phyloP scores from a whole-genome alignment of 1,284 basidiomycete genomes.

The Cryptococcus floricola region DNA sequence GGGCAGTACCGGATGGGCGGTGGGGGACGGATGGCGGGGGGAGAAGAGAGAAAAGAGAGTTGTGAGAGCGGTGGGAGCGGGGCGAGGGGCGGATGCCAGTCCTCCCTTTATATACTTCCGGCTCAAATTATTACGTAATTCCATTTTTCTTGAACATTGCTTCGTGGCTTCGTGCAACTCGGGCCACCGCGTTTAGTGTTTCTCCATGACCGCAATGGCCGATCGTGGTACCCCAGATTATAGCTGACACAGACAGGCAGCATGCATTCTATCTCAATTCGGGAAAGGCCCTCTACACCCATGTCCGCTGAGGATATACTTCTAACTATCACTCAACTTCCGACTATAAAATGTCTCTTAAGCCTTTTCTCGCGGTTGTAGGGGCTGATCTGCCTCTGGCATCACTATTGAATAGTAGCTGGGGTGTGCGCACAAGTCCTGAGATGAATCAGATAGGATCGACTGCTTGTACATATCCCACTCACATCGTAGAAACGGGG shows the following conservation, averaged over 20 bases:
- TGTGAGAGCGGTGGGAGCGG: not conserved
- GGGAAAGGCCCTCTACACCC: too few relatives aligned
- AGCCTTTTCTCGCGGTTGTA: not conserved
- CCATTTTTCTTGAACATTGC: too few relatives aligned
- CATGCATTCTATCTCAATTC: too few relatives aligned
- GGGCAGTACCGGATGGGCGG: not conserved
- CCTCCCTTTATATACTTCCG: not conserved
- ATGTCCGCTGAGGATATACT: too few relatives aligned
- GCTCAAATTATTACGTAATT: not conserved
- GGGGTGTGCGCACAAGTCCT: not conserved
- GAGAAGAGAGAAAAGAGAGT: not conserved
- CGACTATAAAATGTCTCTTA: not conserved
- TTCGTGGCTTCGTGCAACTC: too few relatives aligned
- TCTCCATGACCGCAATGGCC: too few relatives aligned
- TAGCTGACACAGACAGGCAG: too few relatives aligned
- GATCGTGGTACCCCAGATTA: too few relatives aligned
- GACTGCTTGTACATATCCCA: too few relatives aligned
- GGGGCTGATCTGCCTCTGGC: not conserved
- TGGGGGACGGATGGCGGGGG: not conserved
- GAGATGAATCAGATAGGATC: too few relatives aligned
- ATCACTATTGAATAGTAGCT: not conserved
- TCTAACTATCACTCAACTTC: too few relatives aligned
- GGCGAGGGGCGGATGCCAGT: not conserved
- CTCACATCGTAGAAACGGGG: not conserved
- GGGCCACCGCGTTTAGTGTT: too few relatives aligned